These are phyloP conservation scores for Sphagnum contortum DNA, from an alignment of 225 moss, liverwort and hornwort genomes.

Conservation along the genomic window DNA sequence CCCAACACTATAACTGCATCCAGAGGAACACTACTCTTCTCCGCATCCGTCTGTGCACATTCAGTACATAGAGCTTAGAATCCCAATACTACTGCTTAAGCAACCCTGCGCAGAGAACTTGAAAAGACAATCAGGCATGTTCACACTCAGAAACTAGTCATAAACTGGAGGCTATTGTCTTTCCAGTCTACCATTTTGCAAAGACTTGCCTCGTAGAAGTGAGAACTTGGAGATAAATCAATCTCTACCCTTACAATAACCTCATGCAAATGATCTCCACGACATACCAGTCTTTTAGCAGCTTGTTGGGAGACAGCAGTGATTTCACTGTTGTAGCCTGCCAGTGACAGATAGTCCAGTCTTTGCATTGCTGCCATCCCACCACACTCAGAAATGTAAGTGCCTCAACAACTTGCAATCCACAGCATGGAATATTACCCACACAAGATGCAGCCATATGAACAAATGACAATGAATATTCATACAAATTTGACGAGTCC, in stretches of 20 bases:
- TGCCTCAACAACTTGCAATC: background rate
- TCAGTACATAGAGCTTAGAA: background rate
- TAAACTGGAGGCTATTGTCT: background rate
- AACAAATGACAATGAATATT: too few species aligned
- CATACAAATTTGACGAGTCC: too few species aligned
- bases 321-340: conserved; percentile 79
- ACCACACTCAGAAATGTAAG: background rate
- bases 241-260: background rate
- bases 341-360: conserved; percentile 64
- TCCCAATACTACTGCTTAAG: background rate
- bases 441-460: too few species aligned
- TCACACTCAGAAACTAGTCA: background rate
- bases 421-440: too few species aligned
- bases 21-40: conserved; percentile 82
- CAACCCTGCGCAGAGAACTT: background rate
- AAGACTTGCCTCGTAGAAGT: background rate
- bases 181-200: background rate
- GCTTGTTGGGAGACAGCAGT: conserved; percentile 58
- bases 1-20: conserved; percentile 64
- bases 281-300: conserved; percentile 77
- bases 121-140: background rate
- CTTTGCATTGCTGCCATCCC: conserved; percentile 56
- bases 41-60: conserved; percentile 52
- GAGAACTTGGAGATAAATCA: background rate
- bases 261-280: background rate